A percentile compares a stretch with the other conserved stretches of the same genome.
phyloP scores from a whole-genome alignment of 805 yeast species.

The Saccharomycopsis olivae region DNA sequence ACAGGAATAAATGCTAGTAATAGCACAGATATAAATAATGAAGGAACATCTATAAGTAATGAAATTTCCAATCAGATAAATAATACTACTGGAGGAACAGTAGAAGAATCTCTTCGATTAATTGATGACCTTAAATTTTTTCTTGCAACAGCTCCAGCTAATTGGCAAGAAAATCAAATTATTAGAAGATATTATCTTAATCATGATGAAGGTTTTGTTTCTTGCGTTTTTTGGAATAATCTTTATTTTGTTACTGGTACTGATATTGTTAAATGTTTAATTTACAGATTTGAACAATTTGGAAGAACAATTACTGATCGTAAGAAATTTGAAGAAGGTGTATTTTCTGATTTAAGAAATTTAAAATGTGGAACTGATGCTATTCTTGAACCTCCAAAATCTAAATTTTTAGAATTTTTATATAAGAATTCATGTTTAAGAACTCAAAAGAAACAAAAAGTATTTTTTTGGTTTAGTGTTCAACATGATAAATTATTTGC shows the following conservation, averaged over 20 bases:
- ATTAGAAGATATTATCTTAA: constrained; percentile 78
- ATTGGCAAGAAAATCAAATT: constrained; percentile 83
- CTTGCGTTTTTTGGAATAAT: constrained; percentile 88
- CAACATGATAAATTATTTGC: constrained; percentile 87
- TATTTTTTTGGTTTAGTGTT: constrained; percentile 92
- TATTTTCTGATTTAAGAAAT: constrained; percentile 81
- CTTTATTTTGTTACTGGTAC: constrained; percentile 89
- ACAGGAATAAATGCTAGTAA: no score
- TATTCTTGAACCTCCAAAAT: constrained; percentile 75
- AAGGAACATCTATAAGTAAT: background rate
- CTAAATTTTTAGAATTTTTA: constrained; percentile 72
- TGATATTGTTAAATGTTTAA: constrained; percentile 86
- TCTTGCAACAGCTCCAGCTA: constrained; percentile 87
- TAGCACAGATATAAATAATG: no score
- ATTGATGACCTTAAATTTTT: constrained; percentile 78
- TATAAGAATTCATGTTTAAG: constrained; percentile 80
- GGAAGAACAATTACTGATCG: constrained; percentile 79
- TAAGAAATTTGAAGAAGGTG: constrained; percentile 94
- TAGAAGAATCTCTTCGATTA: constrained; percentile 45
- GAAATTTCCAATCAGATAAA: background rate
- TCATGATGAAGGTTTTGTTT: constrained; percentile 84
- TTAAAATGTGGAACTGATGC: constrained; percentile 84
- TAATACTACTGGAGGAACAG: constrained; percentile 5
- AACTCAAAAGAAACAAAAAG: constrained; percentile 95
- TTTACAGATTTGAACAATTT: constrained; percentile 79